phyloP scores from a whole-genome alignment of 228 moss, liverwort and hornwort species.

The Sphagnum fallax region DNA sequence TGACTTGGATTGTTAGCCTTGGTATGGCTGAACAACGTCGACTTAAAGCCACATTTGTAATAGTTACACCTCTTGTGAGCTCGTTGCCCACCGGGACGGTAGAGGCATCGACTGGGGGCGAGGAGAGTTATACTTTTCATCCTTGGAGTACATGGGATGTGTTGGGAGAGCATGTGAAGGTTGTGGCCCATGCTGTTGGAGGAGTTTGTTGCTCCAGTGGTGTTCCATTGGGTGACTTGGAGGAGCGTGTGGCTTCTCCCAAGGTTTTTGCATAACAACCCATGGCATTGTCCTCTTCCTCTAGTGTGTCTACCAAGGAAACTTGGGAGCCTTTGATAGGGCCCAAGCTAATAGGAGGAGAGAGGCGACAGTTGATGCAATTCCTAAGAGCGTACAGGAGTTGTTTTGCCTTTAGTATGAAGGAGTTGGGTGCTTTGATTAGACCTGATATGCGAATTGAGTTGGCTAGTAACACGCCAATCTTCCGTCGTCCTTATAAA shows the following conservation, averaged over 20 bases:
- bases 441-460: not conserved
- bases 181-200: too few relatives aligned
- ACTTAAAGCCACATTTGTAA: too few relatives aligned
- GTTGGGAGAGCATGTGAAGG: too few relatives aligned
- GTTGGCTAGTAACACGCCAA: not conserved
- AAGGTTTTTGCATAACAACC: not conserved
- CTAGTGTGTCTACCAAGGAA: not conserved
- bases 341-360: not conserved
- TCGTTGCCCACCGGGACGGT: too few relatives aligned
- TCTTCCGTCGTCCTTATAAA: not conserved
- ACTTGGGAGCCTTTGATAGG: not conserved
- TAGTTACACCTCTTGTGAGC: too few relatives aligned
- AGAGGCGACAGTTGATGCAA: too few relatives aligned
- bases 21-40: not conserved
- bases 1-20: not conserved
- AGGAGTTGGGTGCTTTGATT: not conserved
- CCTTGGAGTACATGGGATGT: too few relatives aligned
- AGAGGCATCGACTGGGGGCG: too few relatives aligned
- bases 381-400: not conserved
- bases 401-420: conserved; percentile 4
- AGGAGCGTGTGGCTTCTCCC: not conserved
- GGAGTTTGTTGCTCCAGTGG: too few relatives aligned
- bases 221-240: too few relatives aligned
- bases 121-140: too few relatives aligned
- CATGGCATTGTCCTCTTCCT: not conserved